Evolutionary conservation across 1,284 basidiomycete genomes (phyloP), one percentile per base, ranked within the genome.

Genomic region (Lignosus rhinocerotis): DNA sequence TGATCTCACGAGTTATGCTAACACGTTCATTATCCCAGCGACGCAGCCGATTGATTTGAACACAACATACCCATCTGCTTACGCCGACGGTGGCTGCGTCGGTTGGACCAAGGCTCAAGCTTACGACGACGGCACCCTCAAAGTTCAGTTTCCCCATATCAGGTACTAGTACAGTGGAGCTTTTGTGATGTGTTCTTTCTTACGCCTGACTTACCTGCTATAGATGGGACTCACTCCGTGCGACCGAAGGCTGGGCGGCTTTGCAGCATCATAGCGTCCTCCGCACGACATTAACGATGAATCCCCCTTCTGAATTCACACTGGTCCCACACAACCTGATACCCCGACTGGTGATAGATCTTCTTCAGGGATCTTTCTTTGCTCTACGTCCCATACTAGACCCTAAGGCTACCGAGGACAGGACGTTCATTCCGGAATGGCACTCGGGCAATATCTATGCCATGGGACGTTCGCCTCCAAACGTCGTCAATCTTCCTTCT

Each of bases 161-260:
- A 78, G 84, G 86, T 82, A n/a, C n/a, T n/a, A n/a, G n/a, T n/a
- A 38, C 55, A 59, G 67, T 59, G 2, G 16, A 55, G 16, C 14
- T 25, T 51, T n/a, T 31, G 58, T 48, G 17, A 19, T 21, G 1
- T 25, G 41, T 32, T 14, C 38, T 17, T 48, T 32, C 25, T 49
- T 8, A 43, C 6, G 14, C 17, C 47, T 10, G 30, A 60, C 47
- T n/a, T 10, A 17, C 2, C 42, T 41, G 7, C 6, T 36, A 19
- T 48, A 86, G 90, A 53, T 93, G 91, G 91, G 69, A 78, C 32
- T 73, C 76, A 50, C 76, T 93, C 48, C 83, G 89, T 17, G 75
- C 79, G 39, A 86, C 85, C 1, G 86, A 92, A 72, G 92, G 91
- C n/a, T 93, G 91, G 91, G 87, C 90, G 17, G 86, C 82, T 14